Base-by-base conservation (phyloP, 2,329 filamentous ascomycete genomes). In the Microdochium bolleyi region DNA sequence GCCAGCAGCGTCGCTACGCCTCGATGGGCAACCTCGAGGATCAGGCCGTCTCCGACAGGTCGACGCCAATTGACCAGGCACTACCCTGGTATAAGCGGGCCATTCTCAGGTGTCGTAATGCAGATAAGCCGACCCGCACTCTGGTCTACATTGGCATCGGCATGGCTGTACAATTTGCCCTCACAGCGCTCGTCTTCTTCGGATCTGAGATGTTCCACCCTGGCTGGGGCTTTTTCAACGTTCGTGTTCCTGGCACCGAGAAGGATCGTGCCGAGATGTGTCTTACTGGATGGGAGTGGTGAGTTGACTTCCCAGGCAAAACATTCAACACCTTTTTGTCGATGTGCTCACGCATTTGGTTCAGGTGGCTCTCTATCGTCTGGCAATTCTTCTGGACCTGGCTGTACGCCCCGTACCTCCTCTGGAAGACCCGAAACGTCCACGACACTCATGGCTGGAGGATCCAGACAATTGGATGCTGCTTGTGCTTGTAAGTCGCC, bases 361-460 rank as follows among this genome's bases (percentile, higher is more conserved):
- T 30, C 48, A 77, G 77, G 79, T 79, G 82, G 70, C 81, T 82
- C 0, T 83, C 80, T 0, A 76, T 83, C 48, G 71, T 83, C 51
- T 86, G 82, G 82, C 83, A 85, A 58, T 73, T 84, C 51, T 67
- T 82, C 53, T 86, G 82, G 82, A 75, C 80, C 14, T 85, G 79
- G 76, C 63, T 83, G 48, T 75, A 82, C 54, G 82, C 83, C 2
- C 82, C 83, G 21, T 72, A 78, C 59, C 73, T 85, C 56, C 74
- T 87, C 3, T 86, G 78, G 75, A 75, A 78, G 58, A 77, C 83
- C 37, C 75, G 83, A 8, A 69, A 74, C 22, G 80, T 88, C 58
- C 74, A 74, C 27, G 84, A 88, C 61, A 83, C 82, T 7, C 81
- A 86, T 59, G 79, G 83, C 53, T 88, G 84, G 84, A 74, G 83